These are phyloP conservation scores for Metroxylon sagu DNA, from an alignment of 176 grass and related monocot genomes.

Conservation along the genomic window DNA sequence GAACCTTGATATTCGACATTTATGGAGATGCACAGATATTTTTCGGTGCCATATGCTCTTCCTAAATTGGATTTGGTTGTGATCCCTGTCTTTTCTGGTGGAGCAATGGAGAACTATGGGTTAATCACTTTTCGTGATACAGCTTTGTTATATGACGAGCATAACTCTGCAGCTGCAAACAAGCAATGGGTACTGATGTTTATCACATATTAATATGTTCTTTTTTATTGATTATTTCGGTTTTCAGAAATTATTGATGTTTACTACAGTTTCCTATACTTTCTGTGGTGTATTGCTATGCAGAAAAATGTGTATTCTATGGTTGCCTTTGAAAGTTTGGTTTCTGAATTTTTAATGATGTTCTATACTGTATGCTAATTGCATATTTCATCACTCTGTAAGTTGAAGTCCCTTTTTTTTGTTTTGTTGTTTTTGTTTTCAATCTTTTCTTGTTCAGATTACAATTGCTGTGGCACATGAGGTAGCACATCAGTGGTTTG, in stretches of 20 bases:
- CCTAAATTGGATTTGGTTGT: slow-evolving; percentile 98
- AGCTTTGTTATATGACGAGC: slow-evolving; percentile 73
- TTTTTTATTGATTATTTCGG: not conserved
- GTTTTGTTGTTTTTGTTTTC: too few species aligned
- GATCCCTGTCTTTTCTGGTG: slow-evolving; percentile 69
- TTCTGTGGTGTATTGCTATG: too few species aligned
- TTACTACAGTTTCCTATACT: too few species aligned
- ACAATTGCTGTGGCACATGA: slow-evolving; percentile 90
- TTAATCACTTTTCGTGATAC: slow-evolving; percentile 89
- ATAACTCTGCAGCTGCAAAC: slow-evolving; percentile 72
- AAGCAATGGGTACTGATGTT: slow-evolving; percentile 49
- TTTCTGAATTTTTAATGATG: too few species aligned
- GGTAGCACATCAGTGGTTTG: slow-evolving; percentile 96
- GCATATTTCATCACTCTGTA: too few species aligned
- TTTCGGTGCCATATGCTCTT: slow-evolving; percentile 68
- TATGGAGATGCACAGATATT: slow-evolving; percentile 43
- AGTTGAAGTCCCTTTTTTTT: not conserved
- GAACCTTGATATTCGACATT: too few species aligned
- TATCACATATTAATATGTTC: slow-evolving; percentile 4
- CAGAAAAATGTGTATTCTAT: too few species aligned
- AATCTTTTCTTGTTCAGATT: slow-evolving; percentile 40
- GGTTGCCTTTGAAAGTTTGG: too few species aligned
- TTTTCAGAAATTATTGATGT: too few species aligned
- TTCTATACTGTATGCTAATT: too few species aligned
- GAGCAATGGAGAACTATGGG: slow-evolving; percentile 95